These are phyloP conservation scores for Ogataea wickerhamii DNA, from an alignment of 805 yeast species.

Conservation along the genomic window DNA sequence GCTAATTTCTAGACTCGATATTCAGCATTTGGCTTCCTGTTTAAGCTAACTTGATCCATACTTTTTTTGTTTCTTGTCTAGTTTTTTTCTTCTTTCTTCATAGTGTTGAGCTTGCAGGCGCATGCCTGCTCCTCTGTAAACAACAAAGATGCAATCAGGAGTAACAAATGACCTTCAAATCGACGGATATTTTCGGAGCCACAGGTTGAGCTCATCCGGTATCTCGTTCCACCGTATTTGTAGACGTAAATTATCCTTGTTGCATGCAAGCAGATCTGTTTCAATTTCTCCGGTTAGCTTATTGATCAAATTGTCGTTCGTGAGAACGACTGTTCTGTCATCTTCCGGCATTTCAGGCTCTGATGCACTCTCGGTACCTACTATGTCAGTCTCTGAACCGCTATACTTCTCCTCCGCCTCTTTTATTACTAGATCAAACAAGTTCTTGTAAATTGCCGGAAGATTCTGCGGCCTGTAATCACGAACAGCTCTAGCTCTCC, in stretches of 20 bases:
- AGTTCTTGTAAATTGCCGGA: constrained; percentile 32
- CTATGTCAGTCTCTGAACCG: too few relatives aligned
- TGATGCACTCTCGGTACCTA: background rate
- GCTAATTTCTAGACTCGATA: background rate
- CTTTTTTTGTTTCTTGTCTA: constrained; percentile 1
- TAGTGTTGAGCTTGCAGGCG: too few relatives aligned
- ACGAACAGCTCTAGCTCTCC: constrained; percentile 46
- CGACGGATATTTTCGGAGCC: constrained; percentile 14
- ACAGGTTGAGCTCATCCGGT: constrained; percentile 33
- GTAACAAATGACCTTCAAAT: background rate
- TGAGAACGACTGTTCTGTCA: constrained; percentile 5
- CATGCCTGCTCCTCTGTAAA: constrained; percentile 3
- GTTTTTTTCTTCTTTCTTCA: background rate
- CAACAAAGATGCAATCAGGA: background rate
- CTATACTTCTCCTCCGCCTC: constrained; percentile 2
- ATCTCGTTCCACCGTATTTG: constrained; percentile 30
- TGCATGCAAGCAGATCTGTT: constrained; percentile 6
- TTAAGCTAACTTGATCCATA: constrained; percentile 1
- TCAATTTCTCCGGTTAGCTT: constrained; percentile 17
- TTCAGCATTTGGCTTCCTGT: constrained; percentile 1
- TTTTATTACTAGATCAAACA: constrained; percentile 11
- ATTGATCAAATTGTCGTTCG: constrained; percentile 21
- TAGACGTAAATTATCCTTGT: constrained; percentile 13
- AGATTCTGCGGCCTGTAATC: constrained; percentile 46
- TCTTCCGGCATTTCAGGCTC: background rate